A percentile compares a stretch with the other conserved stretches of the same genome.
Evolutionary conservation across 2,329 filamentous ascomycete species (phyloP).

Genomic region (Monosporascus sp.): DNA sequence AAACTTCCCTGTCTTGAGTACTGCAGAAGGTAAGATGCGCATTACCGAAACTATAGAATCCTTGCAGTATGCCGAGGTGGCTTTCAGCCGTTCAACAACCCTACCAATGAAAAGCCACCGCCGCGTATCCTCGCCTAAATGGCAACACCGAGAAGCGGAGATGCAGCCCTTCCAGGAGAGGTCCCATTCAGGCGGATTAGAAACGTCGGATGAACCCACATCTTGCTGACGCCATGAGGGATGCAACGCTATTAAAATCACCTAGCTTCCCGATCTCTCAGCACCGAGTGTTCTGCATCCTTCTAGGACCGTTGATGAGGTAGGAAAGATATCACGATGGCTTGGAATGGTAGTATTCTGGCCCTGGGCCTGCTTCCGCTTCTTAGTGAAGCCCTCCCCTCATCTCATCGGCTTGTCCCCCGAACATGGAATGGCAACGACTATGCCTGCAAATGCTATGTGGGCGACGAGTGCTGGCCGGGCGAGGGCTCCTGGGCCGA

Average conservation of each 20-base stretch:
- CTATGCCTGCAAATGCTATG: constrained; percentile 29
- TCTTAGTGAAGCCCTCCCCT: constrained; percentile 2
- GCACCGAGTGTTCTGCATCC: not conserved
- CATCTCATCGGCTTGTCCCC: constrained; percentile 9
- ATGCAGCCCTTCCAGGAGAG: not conserved
- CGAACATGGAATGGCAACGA: constrained; percentile 21
- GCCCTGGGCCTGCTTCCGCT: constrained; percentile 7
- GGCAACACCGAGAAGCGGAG: not conserved
- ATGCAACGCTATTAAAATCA: not conserved
- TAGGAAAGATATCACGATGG: constrained; percentile 7
- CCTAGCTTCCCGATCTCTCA: not conserved
- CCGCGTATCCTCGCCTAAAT: not conserved
- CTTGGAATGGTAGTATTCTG: constrained; percentile 5
- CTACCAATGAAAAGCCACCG: not conserved
- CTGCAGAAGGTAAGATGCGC: too few species aligned
- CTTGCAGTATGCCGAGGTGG: too few species aligned
- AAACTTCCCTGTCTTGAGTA: too few species aligned
- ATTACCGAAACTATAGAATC: too few species aligned
- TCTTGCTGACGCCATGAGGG: not conserved
- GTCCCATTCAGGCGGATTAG: not conserved
- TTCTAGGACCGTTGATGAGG: not conserved
- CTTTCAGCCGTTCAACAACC: too few species aligned
- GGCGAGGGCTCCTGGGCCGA: constrained; percentile 17
- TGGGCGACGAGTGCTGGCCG: constrained; percentile 28
- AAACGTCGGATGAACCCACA: not conserved